Evolutionary conservation across 2,329 filamentous ascomycete species (phyloP), one percentile per base, ranked within the genome.

Genomic region (Fusarium sp.): DNA sequence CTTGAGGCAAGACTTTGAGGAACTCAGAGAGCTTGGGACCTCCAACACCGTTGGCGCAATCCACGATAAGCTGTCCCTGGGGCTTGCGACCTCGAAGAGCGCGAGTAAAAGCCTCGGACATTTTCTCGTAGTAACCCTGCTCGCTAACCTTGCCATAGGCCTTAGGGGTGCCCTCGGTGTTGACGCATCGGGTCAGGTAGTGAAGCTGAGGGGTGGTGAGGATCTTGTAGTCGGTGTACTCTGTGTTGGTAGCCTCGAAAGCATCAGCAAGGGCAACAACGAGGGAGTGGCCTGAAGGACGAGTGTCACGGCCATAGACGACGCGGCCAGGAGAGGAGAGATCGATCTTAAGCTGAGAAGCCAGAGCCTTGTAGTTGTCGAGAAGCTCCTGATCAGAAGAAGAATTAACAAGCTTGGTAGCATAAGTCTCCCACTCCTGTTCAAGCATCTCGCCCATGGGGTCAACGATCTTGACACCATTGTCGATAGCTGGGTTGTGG

Each of bases 371-470:
- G 87, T 97, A 98, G 76, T 91, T 90, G 50, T 93, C 88, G 69
- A 90, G 89, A 44, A 98, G 90, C 57, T 91, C 89, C 74, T 94
- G 89, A 79, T 97, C 92, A 70, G 89, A 90, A 24, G 90, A 85
- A 72, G 93, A 92, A 84, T 99, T 99, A 80, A 97, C 95, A 72
- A 99, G 91, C 78, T 89, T 89, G 41, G 96, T 98, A 61, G 95
- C 95, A 82, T 95, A 92, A 42, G 87, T 87, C 85, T 99, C 96
- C 96, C 96, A 99, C 70, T 96, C 93, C 83, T 95, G 92, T 89
- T 97, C 94, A 56, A 98, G 89, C 96, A 98, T 98, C 83, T 98
- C 96, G 75, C 96, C 96, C 92, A 97, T 93, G 18, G 96, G 96
- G 83, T 99, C 96, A 73, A 99, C 94, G 77, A 99, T 90, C 88